Evolutionary conservation across 1,284 basidiomycete species (phyloP), one percentile per base, ranked within the genome.

Genomic region (Kwoniella shivajii): DNA sequence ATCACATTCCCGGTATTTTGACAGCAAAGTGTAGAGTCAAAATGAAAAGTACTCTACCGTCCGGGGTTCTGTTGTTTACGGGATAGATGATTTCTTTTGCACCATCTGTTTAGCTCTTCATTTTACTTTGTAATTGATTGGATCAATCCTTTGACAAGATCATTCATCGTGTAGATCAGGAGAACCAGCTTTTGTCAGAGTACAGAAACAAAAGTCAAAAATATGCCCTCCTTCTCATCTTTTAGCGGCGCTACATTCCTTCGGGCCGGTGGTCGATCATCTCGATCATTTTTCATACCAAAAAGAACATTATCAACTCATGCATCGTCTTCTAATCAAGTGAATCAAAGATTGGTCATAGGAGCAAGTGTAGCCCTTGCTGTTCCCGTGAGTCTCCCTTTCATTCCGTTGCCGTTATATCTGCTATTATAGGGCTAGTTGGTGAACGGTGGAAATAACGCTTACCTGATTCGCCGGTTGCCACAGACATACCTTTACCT

Each of bases 401-500:
- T 9, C 36, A 26, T 13, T n/a, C 20, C 11, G 26, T 26, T 47
- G 36, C 27, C 37, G 22, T 16, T 13, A 18, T n/a, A n/a, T n/a
- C n/a, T n/a, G n/a, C n/a, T n/a, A n/a, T n/a, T n/a, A n/a, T n/a
- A n/a, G n/a, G n/a, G n/a, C n/a, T n/a, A n/a, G n/a, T n/a, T 26
- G n/a, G 7, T 30, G 16, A 3, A 27, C 27, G 27, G 38, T 29
- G 48, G 6, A 58, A 22, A 44, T 18, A n/a, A 14, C 2, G 30
- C 11, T 24, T 24, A 42, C 27, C 27, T 26, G 7, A 42, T 42
- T 24, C 27, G 20, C 37, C n/a, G 37, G 20, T 38, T 18, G 37
- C 33, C 16, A 30, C 44, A 67, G 65, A 55, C 59, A 26, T 67
- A 67, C 42, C 45, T 65, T 6, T 67, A 61, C 34, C 34, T 50